Evolutionary conservation across 2,329 filamentous ascomycete species (phyloP).

Genomic region (Penicillium sp.): DNA sequence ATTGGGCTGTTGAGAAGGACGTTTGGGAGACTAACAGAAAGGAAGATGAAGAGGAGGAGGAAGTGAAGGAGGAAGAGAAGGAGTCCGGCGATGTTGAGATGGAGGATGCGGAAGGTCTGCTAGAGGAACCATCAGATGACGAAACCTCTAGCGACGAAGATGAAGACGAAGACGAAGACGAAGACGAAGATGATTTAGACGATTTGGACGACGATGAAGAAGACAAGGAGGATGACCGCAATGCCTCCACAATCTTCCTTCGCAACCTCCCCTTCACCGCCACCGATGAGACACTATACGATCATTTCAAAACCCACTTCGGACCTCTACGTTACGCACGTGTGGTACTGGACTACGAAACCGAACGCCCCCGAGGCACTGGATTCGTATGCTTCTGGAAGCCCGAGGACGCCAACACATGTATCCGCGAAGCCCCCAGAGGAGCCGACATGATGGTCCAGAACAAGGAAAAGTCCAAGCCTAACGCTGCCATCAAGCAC

Average conservation of each 20-base stretch:
- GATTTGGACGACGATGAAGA: slow-evolving; percentile 46
- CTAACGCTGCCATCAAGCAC: slow-evolving; percentile 58
- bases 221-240: slow-evolving; percentile 52
- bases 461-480: slow-evolving; percentile 37
- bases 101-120: slow-evolving; percentile 55
- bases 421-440: slow-evolving; percentile 72
- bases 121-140: slow-evolving; percentile 39
- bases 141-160: slow-evolving; percentile 42
- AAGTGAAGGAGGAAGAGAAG: slow-evolving; percentile 25
- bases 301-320: slow-evolving; percentile 77
- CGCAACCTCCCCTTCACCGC: slow-evolving; percentile 90
- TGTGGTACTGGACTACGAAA: slow-evolving; percentile 82
- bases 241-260: slow-evolving; percentile 80
- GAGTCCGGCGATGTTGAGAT: slow-evolving; percentile 51
- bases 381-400: slow-evolving; percentile 93
- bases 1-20: slow-evolving; percentile 93
- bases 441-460: slow-evolving; percentile 44
- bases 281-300: slow-evolving; percentile 76
- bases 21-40: slow-evolving; percentile 71
- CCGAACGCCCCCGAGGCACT: slow-evolving; percentile 83
- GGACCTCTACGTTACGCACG: slow-evolving; percentile 87
- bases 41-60: slow-evolving; percentile 32
- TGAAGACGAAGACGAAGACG: slow-evolving; percentile 42
- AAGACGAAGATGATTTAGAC: slow-evolving; percentile 46
- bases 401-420: slow-evolving; percentile 69